A percentile compares a stretch with the other conserved stretches of the same genome.
These are phyloP conservation scores for Pseudevernia furfuracea DNA, from an alignment of 495 filamentous ascomycete species.

Conservation along the genomic window DNA sequence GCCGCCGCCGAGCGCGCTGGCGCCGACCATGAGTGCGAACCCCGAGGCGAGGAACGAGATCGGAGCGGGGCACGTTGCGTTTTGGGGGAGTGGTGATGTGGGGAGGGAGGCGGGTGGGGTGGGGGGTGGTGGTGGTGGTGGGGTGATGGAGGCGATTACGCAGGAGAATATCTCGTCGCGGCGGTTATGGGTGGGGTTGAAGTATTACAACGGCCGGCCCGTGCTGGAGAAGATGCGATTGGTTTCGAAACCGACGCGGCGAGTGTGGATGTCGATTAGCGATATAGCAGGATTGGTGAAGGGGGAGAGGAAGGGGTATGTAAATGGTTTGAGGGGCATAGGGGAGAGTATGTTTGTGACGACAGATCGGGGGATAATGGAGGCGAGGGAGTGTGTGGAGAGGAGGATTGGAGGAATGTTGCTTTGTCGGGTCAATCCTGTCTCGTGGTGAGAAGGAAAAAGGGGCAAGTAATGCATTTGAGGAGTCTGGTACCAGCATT, in stretches of 20 bases:
- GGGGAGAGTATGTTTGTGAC: conserved; percentile 79
- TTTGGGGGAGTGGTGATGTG: conserved; percentile 53
- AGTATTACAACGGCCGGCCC: conserved; percentile 85
- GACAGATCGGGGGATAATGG: conserved; percentile 74
- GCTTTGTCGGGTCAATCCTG: conserved; percentile 57
- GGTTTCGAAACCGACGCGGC: conserved; percentile 69
- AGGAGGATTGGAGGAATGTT: conserved; percentile 77
- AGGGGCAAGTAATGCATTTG: conserved; percentile 19
- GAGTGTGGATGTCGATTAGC: conserved; percentile 54
- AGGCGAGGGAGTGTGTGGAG: conserved; percentile 79
- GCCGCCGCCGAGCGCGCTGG: conserved; percentile 48
- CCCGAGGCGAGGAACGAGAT: conserved; percentile 13
- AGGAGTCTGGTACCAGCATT: background rate
- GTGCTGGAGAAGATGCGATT: conserved; percentile 64
- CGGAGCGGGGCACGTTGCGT: conserved; percentile 23
- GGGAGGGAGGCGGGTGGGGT: conserved; percentile 43
- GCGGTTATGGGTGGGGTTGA: conserved; percentile 84
- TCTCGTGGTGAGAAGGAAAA: conserved; percentile 19
- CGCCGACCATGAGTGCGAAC: conserved; percentile 32
- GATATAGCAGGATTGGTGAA: conserved; percentile 55
- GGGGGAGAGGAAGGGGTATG: conserved; percentile 54
- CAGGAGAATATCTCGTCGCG: conserved; percentile 68
- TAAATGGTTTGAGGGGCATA: conserved; percentile 64
- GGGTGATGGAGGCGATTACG: conserved; percentile 46
- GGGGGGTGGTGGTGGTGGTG: conserved; percentile 31